A percentile compares a stretch with the other conserved stretches of the same genome.
Evolutionary conservation across 1,139 yeast genomes (phyloP).

Genomic region (Pichia sorboxylosa): DNA sequence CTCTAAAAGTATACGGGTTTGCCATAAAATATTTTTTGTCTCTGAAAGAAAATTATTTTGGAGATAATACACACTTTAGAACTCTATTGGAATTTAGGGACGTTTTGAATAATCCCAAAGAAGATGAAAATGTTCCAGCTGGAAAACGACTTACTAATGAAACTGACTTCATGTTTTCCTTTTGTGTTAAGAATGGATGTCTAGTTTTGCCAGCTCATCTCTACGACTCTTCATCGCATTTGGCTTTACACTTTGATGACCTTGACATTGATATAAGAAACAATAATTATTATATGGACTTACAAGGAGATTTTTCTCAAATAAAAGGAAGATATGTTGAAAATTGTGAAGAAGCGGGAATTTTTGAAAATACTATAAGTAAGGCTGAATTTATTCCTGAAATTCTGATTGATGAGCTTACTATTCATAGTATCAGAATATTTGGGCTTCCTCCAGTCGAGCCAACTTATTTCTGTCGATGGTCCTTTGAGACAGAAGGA

Average conservation of each 20-base stretch:
- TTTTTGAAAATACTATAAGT: conserved; percentile 16
- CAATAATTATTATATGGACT: conserved; percentile 87
- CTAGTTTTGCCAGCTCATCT: conserved; percentile 61
- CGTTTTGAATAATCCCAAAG: neutral
- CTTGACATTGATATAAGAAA: conserved; percentile 72
- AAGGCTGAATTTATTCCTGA: conserved; percentile 26
- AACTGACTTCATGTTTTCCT: conserved; percentile 62
- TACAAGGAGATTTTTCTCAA: conserved; percentile 49
- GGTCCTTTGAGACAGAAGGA: conserved; percentile 69
- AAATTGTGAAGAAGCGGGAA: conserved; percentile 18
- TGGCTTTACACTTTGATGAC: conserved; percentile 52
- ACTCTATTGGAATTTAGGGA: conserved; percentile 68
- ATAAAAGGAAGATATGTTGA: conserved; percentile 29
- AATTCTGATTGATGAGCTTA: conserved; percentile 49
- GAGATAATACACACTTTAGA: conserved; percentile 69
- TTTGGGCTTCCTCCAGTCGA: conserved; percentile 86
- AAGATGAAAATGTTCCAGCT: conserved; percentile 3
- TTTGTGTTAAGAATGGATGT: conserved; percentile 59
- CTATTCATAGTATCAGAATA: conserved; percentile 78
- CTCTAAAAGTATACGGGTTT: conserved; percentile 68
- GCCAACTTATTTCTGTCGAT: conserved; percentile 78
- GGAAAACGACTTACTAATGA: conserved; percentile 42
- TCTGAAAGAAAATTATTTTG: conserved; percentile 83
- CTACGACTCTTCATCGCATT: conserved; percentile 48
- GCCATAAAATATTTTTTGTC: conserved; percentile 63